phyloP scores from a whole-genome alignment of 148 eudicot species.

The Rhododendron griersonianum region DNA sequence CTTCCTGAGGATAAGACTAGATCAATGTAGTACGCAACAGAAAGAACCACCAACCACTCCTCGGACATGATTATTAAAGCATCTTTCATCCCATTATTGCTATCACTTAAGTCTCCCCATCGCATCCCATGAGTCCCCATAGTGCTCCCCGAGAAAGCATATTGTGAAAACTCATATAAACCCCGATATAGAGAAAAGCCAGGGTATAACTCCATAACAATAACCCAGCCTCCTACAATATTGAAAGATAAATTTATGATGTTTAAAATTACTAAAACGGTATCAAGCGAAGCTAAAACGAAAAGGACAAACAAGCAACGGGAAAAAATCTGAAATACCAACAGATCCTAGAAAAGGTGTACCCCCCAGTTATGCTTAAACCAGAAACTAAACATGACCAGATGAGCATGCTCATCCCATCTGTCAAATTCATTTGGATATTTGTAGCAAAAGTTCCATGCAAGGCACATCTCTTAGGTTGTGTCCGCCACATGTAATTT shows the following conservation, averaged over 20 bases:
- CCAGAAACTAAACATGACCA: not conserved
- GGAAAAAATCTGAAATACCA: not conserved
- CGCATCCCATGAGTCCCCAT: slow-evolving; percentile 79
- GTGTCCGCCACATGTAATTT: not conserved
- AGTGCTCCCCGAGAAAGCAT: slow-evolving; percentile 43
- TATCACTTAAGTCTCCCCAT: slow-evolving; percentile 67
- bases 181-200: slow-evolving; percentile 84
- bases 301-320: not conserved
- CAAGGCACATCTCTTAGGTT: not conserved
- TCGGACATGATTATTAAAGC: slow-evolving; percentile 67
- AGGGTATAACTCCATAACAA: slow-evolving; percentile 84
- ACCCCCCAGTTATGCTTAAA: not conserved
- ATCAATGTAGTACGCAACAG: slow-evolving; percentile 65
- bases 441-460: not conserved
- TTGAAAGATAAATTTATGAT: slow-evolving; percentile 1
- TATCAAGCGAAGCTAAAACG: not conserved
- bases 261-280: not conserved
- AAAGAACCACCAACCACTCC: slow-evolving; percentile 74
- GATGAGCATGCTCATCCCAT: not conserved
- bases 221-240: slow-evolving; percentile 60
- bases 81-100: slow-evolving; percentile 62
- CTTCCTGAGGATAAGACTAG: slow-evolving; percentile 65
- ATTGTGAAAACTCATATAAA: slow-evolving; percentile 67
- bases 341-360: not conserved
- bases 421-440: not conserved